Evolutionary conservation across 768 basidiomycete genomes (phyloP).

Genomic region (Boletus speciosus): DNA sequence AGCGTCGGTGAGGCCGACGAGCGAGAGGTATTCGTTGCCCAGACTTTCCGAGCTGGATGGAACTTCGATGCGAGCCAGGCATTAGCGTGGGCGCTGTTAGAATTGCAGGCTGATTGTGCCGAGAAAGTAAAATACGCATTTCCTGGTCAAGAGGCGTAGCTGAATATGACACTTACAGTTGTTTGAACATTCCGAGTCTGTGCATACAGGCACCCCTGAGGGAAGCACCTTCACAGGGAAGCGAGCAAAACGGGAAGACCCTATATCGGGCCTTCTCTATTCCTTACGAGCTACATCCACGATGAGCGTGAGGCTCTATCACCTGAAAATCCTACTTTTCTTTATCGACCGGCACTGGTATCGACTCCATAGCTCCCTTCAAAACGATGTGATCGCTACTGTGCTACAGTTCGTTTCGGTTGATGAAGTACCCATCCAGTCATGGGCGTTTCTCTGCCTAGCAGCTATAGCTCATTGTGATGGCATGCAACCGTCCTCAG

Average conservation of each 20-base stretch:
- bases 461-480: constrained; percentile 65
- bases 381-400: constrained; percentile 49
- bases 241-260: constrained; percentile 53
- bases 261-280: constrained; percentile 52
- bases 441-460: constrained; percentile 82
- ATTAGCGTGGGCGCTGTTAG: constrained; percentile 72
- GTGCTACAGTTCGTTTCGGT: constrained; percentile 60
- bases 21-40: constrained; percentile 51
- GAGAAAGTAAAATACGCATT: constrained; percentile 46
- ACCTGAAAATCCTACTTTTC: constrained; percentile 80
- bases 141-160: neutral
- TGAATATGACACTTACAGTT: constrained; percentile 40
- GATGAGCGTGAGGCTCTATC: constrained; percentile 41
- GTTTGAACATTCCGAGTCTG: constrained; percentile 59
- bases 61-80: constrained; percentile 70
- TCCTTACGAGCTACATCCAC: constrained; percentile 38
- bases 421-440: constrained; percentile 66
- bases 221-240: constrained; percentile 40
- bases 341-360: constrained; percentile 78
- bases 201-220: constrained; percentile 36
- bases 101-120: constrained; percentile 78
- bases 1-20: constrained; percentile 19
- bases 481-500: constrained; percentile 8
- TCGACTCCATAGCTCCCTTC: constrained; percentile 54
- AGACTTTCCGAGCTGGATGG: constrained; percentile 70